phyloP scores from a whole-genome alignment of 1,284 basidiomycete species.

The Ustilago nuda region DNA sequence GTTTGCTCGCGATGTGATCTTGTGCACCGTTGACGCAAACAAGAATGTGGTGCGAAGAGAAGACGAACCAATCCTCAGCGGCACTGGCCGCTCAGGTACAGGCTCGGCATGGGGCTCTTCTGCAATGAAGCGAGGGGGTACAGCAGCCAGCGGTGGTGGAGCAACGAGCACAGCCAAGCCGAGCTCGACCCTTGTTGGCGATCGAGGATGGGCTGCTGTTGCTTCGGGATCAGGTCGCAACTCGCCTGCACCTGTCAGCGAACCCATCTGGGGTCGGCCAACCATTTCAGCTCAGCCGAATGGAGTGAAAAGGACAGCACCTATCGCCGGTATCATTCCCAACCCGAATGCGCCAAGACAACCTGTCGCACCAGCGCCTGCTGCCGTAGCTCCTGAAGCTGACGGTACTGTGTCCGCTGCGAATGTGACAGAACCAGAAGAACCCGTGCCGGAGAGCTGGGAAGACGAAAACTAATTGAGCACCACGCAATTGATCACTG shows the following conservation, averaged over 20 bases:
- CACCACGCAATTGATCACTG: background rate
- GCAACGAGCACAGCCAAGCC: constrained; percentile 16
- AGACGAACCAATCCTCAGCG: constrained; percentile 37
- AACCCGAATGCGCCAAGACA: constrained; percentile 43
- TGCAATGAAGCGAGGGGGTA: constrained; percentile 34
- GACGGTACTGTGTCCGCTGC: background rate
- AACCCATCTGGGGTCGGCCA: constrained; percentile 38
- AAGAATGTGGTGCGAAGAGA: constrained; percentile 38
- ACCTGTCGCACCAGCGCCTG: background rate
- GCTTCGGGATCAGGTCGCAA: constrained; percentile 47
- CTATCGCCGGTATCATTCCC: constrained; percentile 36
- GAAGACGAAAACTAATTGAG: constrained; percentile 29
- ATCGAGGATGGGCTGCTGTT: constrained; percentile 49
- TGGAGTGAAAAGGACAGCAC: constrained; percentile 15
- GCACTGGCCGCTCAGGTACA: constrained; percentile 8
- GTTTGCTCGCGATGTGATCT: constrained; percentile 44
- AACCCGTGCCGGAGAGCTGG: constrained; percentile 43
- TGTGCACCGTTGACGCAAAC: constrained; percentile 40
- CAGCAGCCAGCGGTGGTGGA: constrained; percentile 9
- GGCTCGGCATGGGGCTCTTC: constrained; percentile 29
- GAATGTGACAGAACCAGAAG: constrained; percentile 5
- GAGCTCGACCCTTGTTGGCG: constrained; percentile 19
- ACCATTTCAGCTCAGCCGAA: constrained; percentile 22
- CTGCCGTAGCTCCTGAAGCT: background rate
- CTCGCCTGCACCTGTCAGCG: constrained; percentile 25